phyloP scores from a whole-genome alignment of 257 asterid genomes.

The Buddleja alternifolia region DNA sequence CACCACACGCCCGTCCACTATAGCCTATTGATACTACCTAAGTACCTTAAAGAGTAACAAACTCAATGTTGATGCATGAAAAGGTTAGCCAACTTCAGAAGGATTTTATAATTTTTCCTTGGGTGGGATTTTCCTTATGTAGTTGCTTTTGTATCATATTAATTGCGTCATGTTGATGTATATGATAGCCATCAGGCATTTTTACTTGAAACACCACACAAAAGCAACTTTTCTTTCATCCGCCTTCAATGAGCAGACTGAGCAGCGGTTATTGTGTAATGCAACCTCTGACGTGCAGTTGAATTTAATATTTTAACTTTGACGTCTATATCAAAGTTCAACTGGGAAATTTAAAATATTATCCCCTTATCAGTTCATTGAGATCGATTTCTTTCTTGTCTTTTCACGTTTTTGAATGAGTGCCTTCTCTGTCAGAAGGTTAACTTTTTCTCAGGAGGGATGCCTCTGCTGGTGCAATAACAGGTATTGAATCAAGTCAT shows the following conservation, averaged over 20 bases:
- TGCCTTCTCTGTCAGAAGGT: constrained; percentile 5
- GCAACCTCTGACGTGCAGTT: constrained; percentile 16
- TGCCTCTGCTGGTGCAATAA: background rate
- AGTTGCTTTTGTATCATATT: constrained; percentile 8
- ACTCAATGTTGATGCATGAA: background rate
- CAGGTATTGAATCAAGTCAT: constrained; percentile 13
- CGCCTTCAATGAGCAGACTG: background rate
- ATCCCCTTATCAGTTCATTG: background rate
- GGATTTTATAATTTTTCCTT: background rate
- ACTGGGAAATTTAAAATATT: background rate
- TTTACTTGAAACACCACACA: constrained; percentile 3
- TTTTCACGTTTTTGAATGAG: background rate
- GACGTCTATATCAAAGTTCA: constrained; percentile 4
- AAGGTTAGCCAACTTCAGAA: background rate
- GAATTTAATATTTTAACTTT: background rate
- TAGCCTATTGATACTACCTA: background rate
- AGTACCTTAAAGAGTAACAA: constrained; percentile 5
- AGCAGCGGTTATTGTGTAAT: background rate
- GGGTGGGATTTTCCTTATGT: constrained; percentile 12
- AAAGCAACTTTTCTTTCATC: background rate
- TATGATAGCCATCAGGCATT: constrained; percentile 5
- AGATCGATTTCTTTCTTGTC: constrained; percentile 5
- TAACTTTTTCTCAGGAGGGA: background rate
- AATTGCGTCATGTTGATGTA: constrained; percentile 18
- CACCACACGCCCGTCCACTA: too few relatives aligned